phyloP scores from a whole-genome alignment of 805 yeast species.

The Ogataea paradorogensis region DNA sequence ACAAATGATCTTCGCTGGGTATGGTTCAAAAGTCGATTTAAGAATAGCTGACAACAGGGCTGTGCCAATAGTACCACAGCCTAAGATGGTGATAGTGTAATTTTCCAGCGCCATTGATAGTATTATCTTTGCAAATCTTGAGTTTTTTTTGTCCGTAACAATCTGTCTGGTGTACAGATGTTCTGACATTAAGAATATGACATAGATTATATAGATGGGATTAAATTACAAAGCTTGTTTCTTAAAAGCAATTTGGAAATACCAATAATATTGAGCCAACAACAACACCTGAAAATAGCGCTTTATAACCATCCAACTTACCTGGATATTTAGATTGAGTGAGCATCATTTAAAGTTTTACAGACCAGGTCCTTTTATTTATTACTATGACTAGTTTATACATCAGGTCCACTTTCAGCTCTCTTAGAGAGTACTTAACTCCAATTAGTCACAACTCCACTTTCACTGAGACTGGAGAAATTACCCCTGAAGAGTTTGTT shows the following conservation, averaged over 20 bases:
- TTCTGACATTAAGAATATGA: neutral
- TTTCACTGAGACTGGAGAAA: conserved; percentile 81
- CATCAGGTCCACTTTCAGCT: conserved; percentile 73
- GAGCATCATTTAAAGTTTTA: neutral
- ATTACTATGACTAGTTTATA: conserved; percentile 31
- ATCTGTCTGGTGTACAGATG: conserved; percentile 3
- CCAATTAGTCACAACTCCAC: conserved; percentile 88
- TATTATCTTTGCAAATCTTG: too few relatives aligned
- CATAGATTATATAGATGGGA: conserved; percentile 5
- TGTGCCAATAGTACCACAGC: conserved; percentile 95
- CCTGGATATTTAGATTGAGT: neutral
- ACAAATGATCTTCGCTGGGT: conserved; percentile 74
- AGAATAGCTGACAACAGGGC: conserved; percentile 83
- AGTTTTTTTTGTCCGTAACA: neutral
- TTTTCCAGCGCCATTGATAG: conserved; percentile 17
- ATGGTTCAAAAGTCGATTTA: conserved; percentile 45
- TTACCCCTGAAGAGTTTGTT: conserved; percentile 94
- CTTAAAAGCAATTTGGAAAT: conserved; percentile 1
- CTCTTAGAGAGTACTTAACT: conserved; percentile 87
- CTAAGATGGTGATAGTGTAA: conserved; percentile 62
- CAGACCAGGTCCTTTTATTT: neutral
- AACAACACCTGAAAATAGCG: neutral
- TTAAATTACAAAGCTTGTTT: neutral
- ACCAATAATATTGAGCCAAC: neutral
- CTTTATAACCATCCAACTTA: neutral